phyloP scores from a whole-genome alignment of 202 grass and related monocot genomes.

The Miscanthus sacchariflorus region DNA sequence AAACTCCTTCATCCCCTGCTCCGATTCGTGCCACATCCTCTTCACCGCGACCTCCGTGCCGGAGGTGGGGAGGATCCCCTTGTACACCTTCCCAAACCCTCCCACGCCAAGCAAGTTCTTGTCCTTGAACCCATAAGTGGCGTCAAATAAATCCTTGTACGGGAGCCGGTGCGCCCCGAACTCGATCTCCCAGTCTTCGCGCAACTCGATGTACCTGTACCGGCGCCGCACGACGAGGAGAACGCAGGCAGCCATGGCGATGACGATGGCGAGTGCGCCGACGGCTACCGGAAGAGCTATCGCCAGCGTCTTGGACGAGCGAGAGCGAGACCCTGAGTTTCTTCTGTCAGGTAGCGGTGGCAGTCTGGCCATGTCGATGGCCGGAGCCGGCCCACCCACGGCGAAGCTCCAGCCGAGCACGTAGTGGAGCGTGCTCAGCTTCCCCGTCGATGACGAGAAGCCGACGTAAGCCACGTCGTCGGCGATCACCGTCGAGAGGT shows the following conservation, averaged over 20 bases:
- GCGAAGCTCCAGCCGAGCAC: constrained; percentile 73
- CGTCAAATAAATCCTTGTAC: constrained; percentile 48
- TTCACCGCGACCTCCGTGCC: constrained; percentile 57
- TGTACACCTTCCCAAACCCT: constrained; percentile 6
- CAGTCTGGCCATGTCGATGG: constrained; percentile 52
- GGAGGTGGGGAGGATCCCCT: background rate
- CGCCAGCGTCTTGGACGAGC: background rate
- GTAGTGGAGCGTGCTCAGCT: constrained; percentile 45
- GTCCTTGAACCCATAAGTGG: constrained; percentile 60
- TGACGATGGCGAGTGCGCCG: background rate
- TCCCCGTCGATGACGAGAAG: constrained; percentile 67
- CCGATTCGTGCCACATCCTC: constrained; percentile 51
- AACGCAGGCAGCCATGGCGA: background rate
- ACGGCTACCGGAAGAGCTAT: constrained; percentile 30
- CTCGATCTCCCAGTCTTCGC: constrained; percentile 62
- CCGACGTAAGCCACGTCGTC: constrained; percentile 52
- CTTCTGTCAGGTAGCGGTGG: constrained; percentile 38
- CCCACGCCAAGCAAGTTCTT: constrained; percentile 54
- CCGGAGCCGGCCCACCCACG: constrained; percentile 29
- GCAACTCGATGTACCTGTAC: constrained; percentile 47
- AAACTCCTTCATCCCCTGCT: constrained; percentile 66
- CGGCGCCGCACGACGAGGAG: constrained; percentile 6
- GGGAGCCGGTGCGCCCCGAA: constrained; percentile 57
- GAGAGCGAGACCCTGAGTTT: background rate
- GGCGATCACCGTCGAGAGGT: constrained; percentile 48